phyloP scores from a whole-genome alignment of 2,329 filamentous ascomycete species.

The Phyllosticta citriasiana region DNA sequence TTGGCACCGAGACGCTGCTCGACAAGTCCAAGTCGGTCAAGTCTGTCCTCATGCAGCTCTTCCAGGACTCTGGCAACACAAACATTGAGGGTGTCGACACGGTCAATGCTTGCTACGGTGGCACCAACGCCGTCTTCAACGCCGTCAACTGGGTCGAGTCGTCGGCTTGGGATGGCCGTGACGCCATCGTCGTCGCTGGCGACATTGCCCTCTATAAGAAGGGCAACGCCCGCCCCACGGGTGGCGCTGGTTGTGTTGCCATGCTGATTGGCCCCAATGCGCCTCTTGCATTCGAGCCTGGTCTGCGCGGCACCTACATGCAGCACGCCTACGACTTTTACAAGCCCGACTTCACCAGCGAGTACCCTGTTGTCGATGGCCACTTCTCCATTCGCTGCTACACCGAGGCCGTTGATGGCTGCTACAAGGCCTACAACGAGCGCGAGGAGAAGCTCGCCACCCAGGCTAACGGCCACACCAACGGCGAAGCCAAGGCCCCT shows the following conservation, averaged over 20 bases:
- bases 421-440: conserved; percentile 45
- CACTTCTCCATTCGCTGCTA: conserved; percentile 45
- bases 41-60: conserved; percentile 45
- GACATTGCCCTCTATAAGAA: conserved; percentile 47
- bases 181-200: conserved; percentile 43
- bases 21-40: conserved; percentile 49
- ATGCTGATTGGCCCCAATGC: conserved; percentile 44
- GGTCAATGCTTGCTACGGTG: conserved; percentile 45
- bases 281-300: conserved; percentile 40
- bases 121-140: conserved; percentile 46
- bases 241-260: conserved; percentile 43
- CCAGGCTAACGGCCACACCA: conserved; percentile 30
- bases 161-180: conserved; percentile 43
- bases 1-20: conserved; percentile 44
- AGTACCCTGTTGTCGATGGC: conserved; percentile 44
- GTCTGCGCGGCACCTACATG: conserved; percentile 41
- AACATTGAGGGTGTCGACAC: conserved; percentile 46
- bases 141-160: conserved; percentile 45
- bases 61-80: conserved; percentile 41
- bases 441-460: conserved; percentile 38
- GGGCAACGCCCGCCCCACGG: conserved; percentile 43
- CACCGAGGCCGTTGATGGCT: conserved; percentile 41
- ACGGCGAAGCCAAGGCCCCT: conserved; percentile 25
- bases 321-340: conserved; percentile 46
- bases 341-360: conserved; percentile 45